A percentile compares a stretch with the other conserved stretches of the same genome.
Conservation (phyloP, 805 yeast species). For the Nakazawaea populi region DNA sequence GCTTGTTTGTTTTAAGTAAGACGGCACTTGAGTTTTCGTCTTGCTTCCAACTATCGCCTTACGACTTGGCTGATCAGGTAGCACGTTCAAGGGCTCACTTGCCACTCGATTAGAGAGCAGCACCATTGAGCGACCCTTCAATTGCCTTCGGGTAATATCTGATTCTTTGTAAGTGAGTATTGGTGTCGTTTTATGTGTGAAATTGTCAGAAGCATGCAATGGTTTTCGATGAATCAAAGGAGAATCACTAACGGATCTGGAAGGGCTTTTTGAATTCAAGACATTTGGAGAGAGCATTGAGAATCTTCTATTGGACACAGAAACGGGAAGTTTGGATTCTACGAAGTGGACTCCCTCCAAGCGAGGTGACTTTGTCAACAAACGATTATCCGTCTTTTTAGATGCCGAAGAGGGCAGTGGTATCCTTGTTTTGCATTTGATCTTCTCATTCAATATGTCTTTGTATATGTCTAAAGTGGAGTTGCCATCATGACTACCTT, state of each 20-base stretch:
- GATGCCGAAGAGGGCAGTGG: constrained; percentile 1
- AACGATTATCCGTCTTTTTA: neutral
- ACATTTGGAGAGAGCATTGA: neutral
- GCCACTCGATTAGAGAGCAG: neutral
- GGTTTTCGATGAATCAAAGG: neutral
- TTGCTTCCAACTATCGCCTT: neutral
- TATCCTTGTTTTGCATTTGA: constrained; percentile 5
- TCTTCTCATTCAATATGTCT: constrained; percentile 7
- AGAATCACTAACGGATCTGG: constrained; percentile 9
- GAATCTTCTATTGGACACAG: neutral
- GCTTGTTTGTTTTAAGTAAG: constrained; percentile 8
- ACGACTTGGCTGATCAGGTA: neutral
- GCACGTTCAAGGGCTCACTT: neutral
- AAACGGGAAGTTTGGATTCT: constrained; percentile 5
- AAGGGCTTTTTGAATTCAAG: neutral
- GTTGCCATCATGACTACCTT: neutral
- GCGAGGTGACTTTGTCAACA: neutral
- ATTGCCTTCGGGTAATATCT: neutral
- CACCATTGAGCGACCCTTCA: constrained; percentile 1
- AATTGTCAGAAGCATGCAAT: no score
- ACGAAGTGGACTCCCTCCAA: neutral
- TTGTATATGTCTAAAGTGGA: constrained; percentile 6
- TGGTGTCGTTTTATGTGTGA: neutral
- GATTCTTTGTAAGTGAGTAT: neutral
- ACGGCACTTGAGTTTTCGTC: neutral